Evolutionary conservation across 1,139 yeast species (phyloP), one percentile per base, ranked within the genome.

Genomic region (Ashbya aceris): DNA sequence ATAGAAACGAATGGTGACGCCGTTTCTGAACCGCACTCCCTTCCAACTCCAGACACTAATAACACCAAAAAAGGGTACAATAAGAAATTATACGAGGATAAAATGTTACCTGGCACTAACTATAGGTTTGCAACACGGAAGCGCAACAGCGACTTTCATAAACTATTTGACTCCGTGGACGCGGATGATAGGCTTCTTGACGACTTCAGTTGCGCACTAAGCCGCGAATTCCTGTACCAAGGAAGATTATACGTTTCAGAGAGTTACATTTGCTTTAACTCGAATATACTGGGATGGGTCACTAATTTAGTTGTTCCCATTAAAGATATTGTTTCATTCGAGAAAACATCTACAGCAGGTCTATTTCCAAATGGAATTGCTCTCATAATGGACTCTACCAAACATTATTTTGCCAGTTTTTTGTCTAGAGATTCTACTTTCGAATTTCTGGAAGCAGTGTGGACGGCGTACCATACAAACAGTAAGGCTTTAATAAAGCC

Each of bases 241-340:
- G 99, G 99, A 7, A 70, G 95, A 42, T 57, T 91, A 28, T 93
- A 86, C 58, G 74, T 93, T 2, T 79, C 95, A 14, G 95, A 85
- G 52, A 74, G 75, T 45, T 77, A 82, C 54, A 61, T 91, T 2
- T 86, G 96, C 58, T 93, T 93, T 68, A 83, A 86, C 55, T 85
- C 96, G n/a, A 86, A 86, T 55, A 70, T 91, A 36, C 68, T 93
- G 39, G 96, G 96, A 0, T 89, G 96, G 95, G 86, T 86, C 2
- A 86, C 96, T 3, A 84, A 76, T 50, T 63, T 89, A 34, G 75
- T 83, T 6, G 74, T 91, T 27, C 79, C 85, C 2, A 75, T 82
- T 53, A 75, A 73, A 39, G 95, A 87, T 45, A 77, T 91, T 35
- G 69, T 76, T 3, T 70, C 75, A 23, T 73, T 91, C 52, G 96